Conservation (phyloP, 176 grass and related monocot genomes). For the Bolboschoenus planiculmis region DNA sequence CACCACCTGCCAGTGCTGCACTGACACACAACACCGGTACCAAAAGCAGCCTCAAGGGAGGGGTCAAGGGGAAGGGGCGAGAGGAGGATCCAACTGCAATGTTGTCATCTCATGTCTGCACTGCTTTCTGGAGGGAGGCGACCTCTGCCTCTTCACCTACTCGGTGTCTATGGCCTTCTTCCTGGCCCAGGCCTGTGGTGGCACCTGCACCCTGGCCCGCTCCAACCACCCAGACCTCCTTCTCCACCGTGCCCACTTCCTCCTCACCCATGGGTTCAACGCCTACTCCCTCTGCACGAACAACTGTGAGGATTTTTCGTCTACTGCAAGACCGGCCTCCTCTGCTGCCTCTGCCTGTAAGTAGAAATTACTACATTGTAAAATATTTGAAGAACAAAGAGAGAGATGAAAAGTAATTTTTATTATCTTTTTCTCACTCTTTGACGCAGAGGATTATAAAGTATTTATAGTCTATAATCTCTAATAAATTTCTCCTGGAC, state of each 20-base stretch:
- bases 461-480: too few species aligned
- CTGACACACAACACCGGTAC: not conserved
- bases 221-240: conserved; percentile 30
- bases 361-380: too few species aligned
- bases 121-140: conserved; percentile 66
- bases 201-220: conserved; percentile 60
- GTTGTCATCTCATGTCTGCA: conserved; percentile 77
- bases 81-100: conserved; percentile 36
- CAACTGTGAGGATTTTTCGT: conserved; percentile 88
- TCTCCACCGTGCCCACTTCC: conserved; percentile 47
- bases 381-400: too few species aligned
- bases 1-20: not conserved
- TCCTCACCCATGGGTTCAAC: conserved; percentile 60
- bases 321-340: conserved; percentile 78
- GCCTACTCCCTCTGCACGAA: conserved; percentile 73
- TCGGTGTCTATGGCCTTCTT: conserved; percentile 32
- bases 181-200: conserved; percentile 58
- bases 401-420: too few species aligned
- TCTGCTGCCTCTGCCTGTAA: too few species aligned
- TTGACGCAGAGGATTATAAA: too few species aligned
- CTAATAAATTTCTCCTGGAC: too few species aligned
- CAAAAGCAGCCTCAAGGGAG: conserved; percentile 34
- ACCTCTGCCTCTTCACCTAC: conserved; percentile 58
- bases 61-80: too few species aligned
- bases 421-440: too few species aligned